Evolutionary conservation across 2,329 filamentous ascomycete species (phyloP).

Genomic region (Aureobasidium sp.): DNA sequence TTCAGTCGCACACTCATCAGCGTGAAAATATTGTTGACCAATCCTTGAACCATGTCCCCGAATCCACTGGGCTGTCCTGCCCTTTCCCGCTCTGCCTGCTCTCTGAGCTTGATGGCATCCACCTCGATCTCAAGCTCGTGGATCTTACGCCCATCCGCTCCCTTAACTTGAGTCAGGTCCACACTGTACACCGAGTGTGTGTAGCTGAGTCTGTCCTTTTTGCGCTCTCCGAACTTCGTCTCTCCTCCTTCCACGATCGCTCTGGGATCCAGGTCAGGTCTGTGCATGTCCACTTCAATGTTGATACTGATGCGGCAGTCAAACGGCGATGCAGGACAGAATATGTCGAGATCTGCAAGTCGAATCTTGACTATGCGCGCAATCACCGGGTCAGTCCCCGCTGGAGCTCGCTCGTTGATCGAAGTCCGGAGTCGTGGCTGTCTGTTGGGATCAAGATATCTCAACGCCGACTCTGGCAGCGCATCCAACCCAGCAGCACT

Average conservation of each 20-base stretch:
- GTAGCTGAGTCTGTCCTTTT: slow-evolving; percentile 87
- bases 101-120: slow-evolving; percentile 52
- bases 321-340: slow-evolving; percentile 66
- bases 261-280: slow-evolving; percentile 51
- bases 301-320: slow-evolving; percentile 94
- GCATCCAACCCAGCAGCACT: slow-evolving; percentile 49
- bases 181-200: slow-evolving; percentile 80
- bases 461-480: slow-evolving; percentile 42
- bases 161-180: slow-evolving; percentile 79
- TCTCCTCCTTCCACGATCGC: slow-evolving; percentile 43
- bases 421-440: slow-evolving; percentile 53
- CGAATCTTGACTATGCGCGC: slow-evolving; percentile 86
- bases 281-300: slow-evolving; percentile 68
- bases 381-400: slow-evolving; percentile 56
- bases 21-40: slow-evolving; percentile 64
- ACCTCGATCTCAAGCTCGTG: slow-evolving; percentile 79
- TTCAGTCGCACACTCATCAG: slow-evolving; percentile 30
- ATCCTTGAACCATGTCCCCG: slow-evolving; percentile 59
- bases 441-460: slow-evolving; percentile 34
- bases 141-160: slow-evolving; percentile 46
- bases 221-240: slow-evolving; percentile 30
- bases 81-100: slow-evolving; percentile 29
- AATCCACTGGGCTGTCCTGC: slow-evolving; percentile 49
- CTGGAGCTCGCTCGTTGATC: slow-evolving; percentile 44
- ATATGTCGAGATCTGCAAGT: slow-evolving; percentile 80